Conservation (phyloP, 106 monocot genomes). For the Iris macrosiphon region DNA sequence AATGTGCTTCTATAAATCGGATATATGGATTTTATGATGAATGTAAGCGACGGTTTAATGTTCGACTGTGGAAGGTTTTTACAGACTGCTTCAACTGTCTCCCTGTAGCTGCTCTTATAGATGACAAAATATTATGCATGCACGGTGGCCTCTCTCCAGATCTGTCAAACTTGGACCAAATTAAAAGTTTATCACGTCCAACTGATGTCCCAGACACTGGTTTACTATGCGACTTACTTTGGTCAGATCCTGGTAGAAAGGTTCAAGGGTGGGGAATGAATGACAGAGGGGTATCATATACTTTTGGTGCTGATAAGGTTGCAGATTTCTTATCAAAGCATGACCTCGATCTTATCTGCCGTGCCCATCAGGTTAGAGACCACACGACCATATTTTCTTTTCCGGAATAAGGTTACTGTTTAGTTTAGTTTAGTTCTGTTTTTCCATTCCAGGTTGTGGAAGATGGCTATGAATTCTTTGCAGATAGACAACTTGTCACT, state of each 20-base stretch:
- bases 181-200: slow-evolving; percentile 30
- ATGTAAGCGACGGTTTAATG: slow-evolving; percentile 49
- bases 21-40: slow-evolving; percentile 57
- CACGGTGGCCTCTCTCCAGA: slow-evolving; percentile 45
- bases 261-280: slow-evolving; percentile 48
- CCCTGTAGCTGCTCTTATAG: slow-evolving; percentile 48
- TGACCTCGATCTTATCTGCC: slow-evolving; percentile 45
- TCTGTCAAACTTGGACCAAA: slow-evolving; percentile 35
- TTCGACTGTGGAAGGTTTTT: slow-evolving; percentile 43
- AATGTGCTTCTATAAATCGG: slow-evolving; percentile 48
- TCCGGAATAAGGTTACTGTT: background rate
- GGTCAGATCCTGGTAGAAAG: slow-evolving; percentile 45
- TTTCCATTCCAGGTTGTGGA: slow-evolving; percentile 35
- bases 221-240: slow-evolving; percentile 44
- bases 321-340: slow-evolving; percentile 30
- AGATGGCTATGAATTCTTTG: slow-evolving; percentile 51
- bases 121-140: slow-evolving; percentile 50
- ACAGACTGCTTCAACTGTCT: slow-evolving; percentile 48
- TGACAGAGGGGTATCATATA: slow-evolving; percentile 50
- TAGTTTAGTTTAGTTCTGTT: background rate
- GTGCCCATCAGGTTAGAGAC: slow-evolving; percentile 35
- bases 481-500: slow-evolving; percentile 42
- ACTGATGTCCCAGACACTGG: slow-evolving; percentile 47
- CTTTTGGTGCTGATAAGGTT: slow-evolving; percentile 44
- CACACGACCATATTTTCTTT: background rate